Conservation (phyloP, 1,284 basidiomycete species). For the Fomitopsis betulina region DNA sequence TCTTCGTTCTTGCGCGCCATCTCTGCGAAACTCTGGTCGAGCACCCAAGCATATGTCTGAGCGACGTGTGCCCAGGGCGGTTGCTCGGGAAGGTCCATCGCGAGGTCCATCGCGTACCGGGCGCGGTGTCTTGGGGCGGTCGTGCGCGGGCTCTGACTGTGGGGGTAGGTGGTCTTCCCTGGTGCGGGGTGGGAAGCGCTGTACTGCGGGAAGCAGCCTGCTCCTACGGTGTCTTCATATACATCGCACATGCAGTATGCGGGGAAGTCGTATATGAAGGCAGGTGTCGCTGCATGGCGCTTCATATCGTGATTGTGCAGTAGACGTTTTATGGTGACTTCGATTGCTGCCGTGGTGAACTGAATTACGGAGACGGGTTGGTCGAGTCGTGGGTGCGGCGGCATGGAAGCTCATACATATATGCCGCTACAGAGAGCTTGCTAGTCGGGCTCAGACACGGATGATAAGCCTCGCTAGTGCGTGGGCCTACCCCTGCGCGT, state of each 20-base stretch:
- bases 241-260: not conserved
- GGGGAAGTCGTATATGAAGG: not conserved
- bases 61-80: conserved; percentile 35
- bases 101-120: conserved; percentile 4
- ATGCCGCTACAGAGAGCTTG: not conserved
- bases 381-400: not conserved
- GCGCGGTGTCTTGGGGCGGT: not conserved
- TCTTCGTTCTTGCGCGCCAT: conserved; percentile 40
- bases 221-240: not conserved
- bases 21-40: conserved; percentile 45
- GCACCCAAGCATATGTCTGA: conserved; percentile 49
- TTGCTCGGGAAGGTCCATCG: conserved; percentile 11
- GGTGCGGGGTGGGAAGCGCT: not conserved
- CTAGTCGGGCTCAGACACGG: not conserved
- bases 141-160: not conserved
- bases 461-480: conserved; percentile 10
- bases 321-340: not conserved
- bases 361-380: not conserved
- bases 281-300: not conserved
- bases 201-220: not conserved
- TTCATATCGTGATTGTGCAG: not conserved
- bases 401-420: not conserved
- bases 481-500: not conserved
- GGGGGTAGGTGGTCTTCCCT: not conserved
- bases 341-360: not conserved